A percentile compares a stretch with the other conserved stretches of the same genome.
Evolutionary conservation across 495 filamentous ascomycete species (phyloP).

Genomic region (Penicillium dipodomyicola): DNA sequence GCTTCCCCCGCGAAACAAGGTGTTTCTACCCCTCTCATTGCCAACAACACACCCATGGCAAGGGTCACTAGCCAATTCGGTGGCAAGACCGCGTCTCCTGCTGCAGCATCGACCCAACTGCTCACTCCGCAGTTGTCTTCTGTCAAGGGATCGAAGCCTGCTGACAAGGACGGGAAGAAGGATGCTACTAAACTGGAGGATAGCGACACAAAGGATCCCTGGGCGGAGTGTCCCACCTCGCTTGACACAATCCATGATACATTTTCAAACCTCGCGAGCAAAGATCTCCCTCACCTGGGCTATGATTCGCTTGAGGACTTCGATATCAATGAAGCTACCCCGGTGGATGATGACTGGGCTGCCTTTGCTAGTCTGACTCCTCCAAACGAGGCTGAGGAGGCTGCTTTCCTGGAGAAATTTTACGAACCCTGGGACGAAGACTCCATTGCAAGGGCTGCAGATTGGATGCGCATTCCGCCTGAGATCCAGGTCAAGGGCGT

Average conservation of each 20-base stretch:
- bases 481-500: constrained; percentile 14
- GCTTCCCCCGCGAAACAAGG: constrained; percentile 38
- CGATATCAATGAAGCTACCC: constrained; percentile 43
- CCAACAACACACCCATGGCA: constrained; percentile 42
- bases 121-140: constrained; percentile 37
- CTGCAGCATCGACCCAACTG: constrained; percentile 36
- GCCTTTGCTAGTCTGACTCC: constrained; percentile 39
- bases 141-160: constrained; percentile 34
- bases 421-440: constrained; percentile 24
- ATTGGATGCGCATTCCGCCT: constrained; percentile 21
- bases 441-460: constrained; percentile 11
- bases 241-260: constrained; percentile 43
- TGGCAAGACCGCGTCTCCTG: constrained; percentile 41
- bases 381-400: constrained; percentile 16
- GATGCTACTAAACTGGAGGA: constrained; percentile 24
- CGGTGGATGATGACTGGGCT: constrained; percentile 42
- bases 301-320: constrained; percentile 43
- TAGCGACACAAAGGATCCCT: constrained; percentile 32
- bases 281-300: constrained; percentile 26
- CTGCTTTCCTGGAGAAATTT: constrained; percentile 13
- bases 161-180: constrained; percentile 33
- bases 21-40: constrained; percentile 37
- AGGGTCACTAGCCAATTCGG: constrained; percentile 41
- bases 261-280: constrained; percentile 36
- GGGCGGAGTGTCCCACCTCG: constrained; percentile 45